phyloP scores from a whole-genome alignment of 1,284 basidiomycete species.

The Puccinia brachypodii region DNA sequence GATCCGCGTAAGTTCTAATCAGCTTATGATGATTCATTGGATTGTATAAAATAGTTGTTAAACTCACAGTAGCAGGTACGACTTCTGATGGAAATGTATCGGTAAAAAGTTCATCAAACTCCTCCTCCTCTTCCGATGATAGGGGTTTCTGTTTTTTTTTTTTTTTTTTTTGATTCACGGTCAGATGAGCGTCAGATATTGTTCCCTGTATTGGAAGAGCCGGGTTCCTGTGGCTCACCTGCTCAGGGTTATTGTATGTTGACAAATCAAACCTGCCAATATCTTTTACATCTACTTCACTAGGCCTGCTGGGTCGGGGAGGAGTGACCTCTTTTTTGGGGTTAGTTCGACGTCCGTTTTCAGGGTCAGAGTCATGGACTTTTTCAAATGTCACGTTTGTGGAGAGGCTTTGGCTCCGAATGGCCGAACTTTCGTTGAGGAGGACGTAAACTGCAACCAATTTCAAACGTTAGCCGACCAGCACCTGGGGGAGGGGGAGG shows the following conservation, averaged over 20 bases:
- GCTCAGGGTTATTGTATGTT: neutral
- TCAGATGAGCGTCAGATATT: neutral
- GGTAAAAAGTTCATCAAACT: conserved; percentile 12
- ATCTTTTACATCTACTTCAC: conserved; percentile 17
- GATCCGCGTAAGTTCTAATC: neutral
- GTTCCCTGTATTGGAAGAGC: neutral
- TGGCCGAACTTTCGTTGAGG: neutral
- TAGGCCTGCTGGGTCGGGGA: neutral
- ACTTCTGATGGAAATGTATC: neutral
- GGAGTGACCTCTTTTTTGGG: neutral
- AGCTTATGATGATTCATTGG: neutral
- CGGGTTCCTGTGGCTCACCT: neutral
- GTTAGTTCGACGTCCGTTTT: neutral
- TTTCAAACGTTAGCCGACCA: neutral
- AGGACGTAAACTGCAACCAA: neutral
- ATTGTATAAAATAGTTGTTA: neutral
- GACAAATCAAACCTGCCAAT: conserved; percentile 3
- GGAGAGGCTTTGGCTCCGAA: neutral
- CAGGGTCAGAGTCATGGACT: neutral
- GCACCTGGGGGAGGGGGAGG: neutral
- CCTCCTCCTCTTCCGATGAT: conserved; percentile 9
- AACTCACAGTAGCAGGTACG: neutral
- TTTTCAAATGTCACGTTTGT: conserved; percentile 1
- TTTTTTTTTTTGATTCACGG: neutral
- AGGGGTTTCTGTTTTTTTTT: neutral